phyloP scores from a whole-genome alignment of 2,329 filamentous ascomycete species.

The Pestalotiopsis sp. region DNA sequence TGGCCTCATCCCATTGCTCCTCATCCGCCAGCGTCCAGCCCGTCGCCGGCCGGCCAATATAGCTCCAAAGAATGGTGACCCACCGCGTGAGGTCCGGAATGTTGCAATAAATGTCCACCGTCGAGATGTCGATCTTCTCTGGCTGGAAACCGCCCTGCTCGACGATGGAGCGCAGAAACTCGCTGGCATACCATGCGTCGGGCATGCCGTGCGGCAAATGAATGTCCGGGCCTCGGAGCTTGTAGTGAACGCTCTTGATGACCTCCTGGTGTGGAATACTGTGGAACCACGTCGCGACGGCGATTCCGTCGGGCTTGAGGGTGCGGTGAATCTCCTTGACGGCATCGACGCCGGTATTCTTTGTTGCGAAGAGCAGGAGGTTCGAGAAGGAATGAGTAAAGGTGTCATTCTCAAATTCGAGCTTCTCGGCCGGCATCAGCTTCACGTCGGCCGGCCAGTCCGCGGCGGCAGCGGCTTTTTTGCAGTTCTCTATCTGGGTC shows the following conservation, averaged over 20 bases:
- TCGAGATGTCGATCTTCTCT: background rate
- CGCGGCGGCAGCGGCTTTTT: too few relatives aligned
- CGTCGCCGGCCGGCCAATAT: background rate
- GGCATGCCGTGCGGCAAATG: background rate
- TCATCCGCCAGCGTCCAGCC: conserved; percentile 2
- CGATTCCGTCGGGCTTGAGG: background rate
- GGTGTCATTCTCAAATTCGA: background rate
- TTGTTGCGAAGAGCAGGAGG: background rate
- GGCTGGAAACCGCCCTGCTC: background rate
- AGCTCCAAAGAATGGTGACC: background rate
- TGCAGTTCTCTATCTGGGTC: background rate
- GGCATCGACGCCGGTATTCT: background rate
- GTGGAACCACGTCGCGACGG: background rate
- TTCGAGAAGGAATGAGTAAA: background rate
- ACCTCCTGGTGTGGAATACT: background rate
- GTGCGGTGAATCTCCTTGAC: background rate
- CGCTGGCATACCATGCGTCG: background rate
- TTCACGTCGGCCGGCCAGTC: background rate
- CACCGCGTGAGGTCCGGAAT: too few relatives aligned
- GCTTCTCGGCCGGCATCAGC: background rate
- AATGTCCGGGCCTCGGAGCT: background rate
- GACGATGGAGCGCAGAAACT: background rate
- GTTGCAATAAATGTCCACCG: background rate
- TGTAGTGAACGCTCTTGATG: background rate
- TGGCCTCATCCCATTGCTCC: background rate